Base-by-base conservation (phyloP, 176 grass and related monocot species). In the Luzula sylvatica region DNA sequence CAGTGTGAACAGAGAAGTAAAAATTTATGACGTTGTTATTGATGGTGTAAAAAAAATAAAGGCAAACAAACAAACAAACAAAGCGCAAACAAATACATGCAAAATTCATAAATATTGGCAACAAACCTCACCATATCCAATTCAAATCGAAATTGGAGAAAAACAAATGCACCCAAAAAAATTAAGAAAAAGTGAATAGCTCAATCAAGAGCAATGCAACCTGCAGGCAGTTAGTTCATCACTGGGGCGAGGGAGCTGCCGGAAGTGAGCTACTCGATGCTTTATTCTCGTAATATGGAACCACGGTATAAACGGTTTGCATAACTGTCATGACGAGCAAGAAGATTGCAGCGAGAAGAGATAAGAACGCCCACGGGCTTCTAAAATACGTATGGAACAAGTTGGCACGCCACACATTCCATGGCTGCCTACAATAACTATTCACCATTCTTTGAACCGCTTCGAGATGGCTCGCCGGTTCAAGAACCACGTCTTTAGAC, bases 351-450 rank as follows among this genome's bases (percentile, higher is more conserved):
- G 82, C 82, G 3, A 57, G 56, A 1, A 94, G 82, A 1, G 82
- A 87, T 2, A 87, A 43, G 61, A 94, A 72, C 3, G 87, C 87
- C 87, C 82, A 94, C 0, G 87, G 82, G 62, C 82, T 87, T 61
- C 71, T 50, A 67, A 94, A 94, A 65, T 94, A 94, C 21, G 87
- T 94, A 62, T 87, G 78, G 30, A 87, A 52, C n/a, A 94, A 78
- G 67, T 87, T 94, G 17, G 87, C 78, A 0, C 78, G 53, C 82
- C 82, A 82, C 87, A 58, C 53, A 58, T 82, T 94, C 74, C 78
- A 78, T 0, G 70, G 63, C 63, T 82, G 62, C 14, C 68, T 23
- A 61, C 39, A 86, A 77, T 94, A 86, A 15, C 49, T 67, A 43
- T 78, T 86, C 30, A 94, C 81, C 61, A 68, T 59, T 13, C 62